Conservation (phyloP, 148 eudicot species). For the Fagopyrum tataricum region DNA sequence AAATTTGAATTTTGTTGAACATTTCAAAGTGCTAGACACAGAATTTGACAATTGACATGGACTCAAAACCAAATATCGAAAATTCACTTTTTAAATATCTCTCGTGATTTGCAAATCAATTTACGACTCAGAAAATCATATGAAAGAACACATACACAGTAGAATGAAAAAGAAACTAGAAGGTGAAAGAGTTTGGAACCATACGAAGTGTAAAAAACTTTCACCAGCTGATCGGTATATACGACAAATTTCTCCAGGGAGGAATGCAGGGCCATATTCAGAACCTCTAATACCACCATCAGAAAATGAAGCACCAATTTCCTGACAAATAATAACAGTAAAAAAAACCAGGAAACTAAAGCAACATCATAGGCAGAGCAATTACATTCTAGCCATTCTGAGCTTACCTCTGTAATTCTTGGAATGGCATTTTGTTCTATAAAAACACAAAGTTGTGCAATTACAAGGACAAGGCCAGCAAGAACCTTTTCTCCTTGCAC, state of each 20-base stretch:
- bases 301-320: slow-evolving; percentile 79
- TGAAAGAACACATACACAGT: not conserved
- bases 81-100: not conserved
- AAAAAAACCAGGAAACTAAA: slow-evolving; percentile 5
- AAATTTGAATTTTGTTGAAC: too few relatives aligned
- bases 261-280: slow-evolving; percentile 83
- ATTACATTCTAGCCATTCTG: slow-evolving; percentile 11
- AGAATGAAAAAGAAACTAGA: not conserved
- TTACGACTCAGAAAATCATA: not conserved
- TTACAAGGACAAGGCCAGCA: slow-evolving; percentile 86
- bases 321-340: slow-evolving; percentile 37
- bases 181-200: slow-evolving; percentile 17
- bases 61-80: not conserved
- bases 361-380: not conserved
- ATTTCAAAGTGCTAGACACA: not conserved
- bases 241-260: slow-evolving; percentile 92
- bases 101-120: not conserved
- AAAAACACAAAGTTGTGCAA: slow-evolving; percentile 72
- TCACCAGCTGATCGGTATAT: slow-evolving; percentile 76
- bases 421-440: slow-evolving; percentile 92
- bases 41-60: not conserved
- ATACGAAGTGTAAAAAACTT: slow-evolving; percentile 78
- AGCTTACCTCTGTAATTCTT: slow-evolving; percentile 85
- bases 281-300: slow-evolving; percentile 67
- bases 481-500: slow-evolving; percentile 52